These are phyloP conservation scores for Thuja plicata DNA, from an alignment of 83 land plant species.

Conservation along the genomic window DNA sequence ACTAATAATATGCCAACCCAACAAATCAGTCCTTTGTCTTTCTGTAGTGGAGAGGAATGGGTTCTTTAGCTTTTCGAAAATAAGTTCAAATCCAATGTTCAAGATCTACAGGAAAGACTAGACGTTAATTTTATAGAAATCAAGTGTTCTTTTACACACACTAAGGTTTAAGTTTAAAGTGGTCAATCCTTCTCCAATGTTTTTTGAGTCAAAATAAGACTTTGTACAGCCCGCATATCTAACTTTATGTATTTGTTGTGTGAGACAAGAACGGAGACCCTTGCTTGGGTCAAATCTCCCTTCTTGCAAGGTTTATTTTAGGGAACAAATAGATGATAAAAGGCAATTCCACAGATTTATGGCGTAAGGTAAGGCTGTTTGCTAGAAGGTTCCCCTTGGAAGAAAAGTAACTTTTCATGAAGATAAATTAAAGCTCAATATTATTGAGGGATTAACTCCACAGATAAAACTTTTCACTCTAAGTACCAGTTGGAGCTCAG, in stretches of 20 bases:
- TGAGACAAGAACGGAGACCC: not conserved
- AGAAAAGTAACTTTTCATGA: not conserved
- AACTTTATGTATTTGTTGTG: not conserved
- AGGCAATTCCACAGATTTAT: not conserved
- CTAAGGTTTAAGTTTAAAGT: too few species aligned
- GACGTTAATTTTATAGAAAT: not conserved
- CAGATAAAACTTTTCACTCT: too few species aligned
- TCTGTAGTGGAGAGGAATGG: too few species aligned
- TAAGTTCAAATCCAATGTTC: not conserved
- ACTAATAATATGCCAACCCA: not conserved
- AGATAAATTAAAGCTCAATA: not conserved
- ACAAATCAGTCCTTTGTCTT: too few species aligned
- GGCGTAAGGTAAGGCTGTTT: not conserved
- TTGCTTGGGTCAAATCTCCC: not conserved
- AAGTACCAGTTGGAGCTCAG: too few species aligned
- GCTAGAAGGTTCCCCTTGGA: not conserved
- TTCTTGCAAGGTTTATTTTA: too few species aligned
- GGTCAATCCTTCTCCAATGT: too few species aligned
- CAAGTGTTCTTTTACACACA: not conserved
- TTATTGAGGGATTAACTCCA: not conserved
- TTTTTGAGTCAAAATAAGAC: too few species aligned
- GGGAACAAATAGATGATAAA: not conserved
- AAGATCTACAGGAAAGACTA: not conserved
- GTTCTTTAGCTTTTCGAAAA: not conserved
- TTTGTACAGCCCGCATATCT: not conserved